Evolutionary conservation across 495 filamentous ascomycete genomes (phyloP).

Genomic region (Polyplosphaeria fusca): DNA sequence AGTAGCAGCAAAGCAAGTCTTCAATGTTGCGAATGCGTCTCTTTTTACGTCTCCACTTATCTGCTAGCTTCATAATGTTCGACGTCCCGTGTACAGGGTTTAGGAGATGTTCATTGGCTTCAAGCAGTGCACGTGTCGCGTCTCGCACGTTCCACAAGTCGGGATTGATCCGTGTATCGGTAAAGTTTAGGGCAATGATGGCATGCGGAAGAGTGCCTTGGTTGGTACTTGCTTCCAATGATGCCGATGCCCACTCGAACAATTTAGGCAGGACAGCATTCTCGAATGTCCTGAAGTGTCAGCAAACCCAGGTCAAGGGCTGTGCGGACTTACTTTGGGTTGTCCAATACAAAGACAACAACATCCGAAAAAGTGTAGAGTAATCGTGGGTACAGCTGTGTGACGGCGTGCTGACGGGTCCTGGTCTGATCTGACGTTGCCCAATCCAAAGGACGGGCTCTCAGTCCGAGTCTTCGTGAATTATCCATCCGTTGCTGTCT

Average conservation of each 20-base stretch:
- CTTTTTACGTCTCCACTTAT: conserved; percentile 6
- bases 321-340: conserved; percentile 35
- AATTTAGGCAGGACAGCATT: conserved; percentile 29
- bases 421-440: conserved; percentile 5
- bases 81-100: too few species aligned
- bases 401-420: conserved; percentile 31
- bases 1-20: conserved; percentile 24
- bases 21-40: conserved; percentile 10
- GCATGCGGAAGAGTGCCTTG: conserved; percentile 41
- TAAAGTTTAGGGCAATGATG: conserved; percentile 38
- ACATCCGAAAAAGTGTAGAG: conserved; percentile 43
- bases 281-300: neutral
- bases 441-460: too few species aligned
- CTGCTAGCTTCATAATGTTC: too few species aligned
- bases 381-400: conserved; percentile 39
- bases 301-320: too few species aligned
- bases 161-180: too few species aligned
- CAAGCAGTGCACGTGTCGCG: too few species aligned
- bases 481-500: too few species aligned
- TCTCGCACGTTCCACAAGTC: too few species aligned
- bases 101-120: too few species aligned
- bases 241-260: conserved; percentile 36
- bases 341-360: conserved; percentile 35
- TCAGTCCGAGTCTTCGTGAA: too few species aligned
- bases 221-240: conserved; percentile 36